Evolutionary conservation across 768 basidiomycete species (phyloP), one percentile per base, ranked within the genome.

Genomic region (Mycena venus): DNA sequence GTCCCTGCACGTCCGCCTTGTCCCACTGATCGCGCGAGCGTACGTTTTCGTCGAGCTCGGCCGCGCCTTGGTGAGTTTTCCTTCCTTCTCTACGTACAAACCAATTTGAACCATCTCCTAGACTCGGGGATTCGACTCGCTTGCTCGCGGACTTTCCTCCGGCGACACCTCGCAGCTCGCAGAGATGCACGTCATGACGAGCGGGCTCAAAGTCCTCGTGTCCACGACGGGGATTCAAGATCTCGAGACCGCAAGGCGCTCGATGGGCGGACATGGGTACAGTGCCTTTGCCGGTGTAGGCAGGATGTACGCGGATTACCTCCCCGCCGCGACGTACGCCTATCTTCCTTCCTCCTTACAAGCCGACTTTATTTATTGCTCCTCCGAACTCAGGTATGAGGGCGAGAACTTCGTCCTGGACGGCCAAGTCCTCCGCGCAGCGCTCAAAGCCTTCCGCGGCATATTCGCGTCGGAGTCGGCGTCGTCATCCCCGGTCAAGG

Each of bases 391-490:
- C 72, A 93, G 92, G 3, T 94, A 90, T 74, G 94, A 95, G 83
- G 94, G 94, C 17, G 94, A 95, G 78, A 95, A 95, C 79, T 95
- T 89, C 73, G 92, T 95, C 7, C 87, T 95, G 14, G 92, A 94
- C 75, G 87, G 90, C 59, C 94, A 95, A 82, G 93, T 94, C 38
- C 90, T 93, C 38, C 90, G 93, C 27, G 90, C 92, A 0, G 92
- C 93, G 3, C 82, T 94, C 32, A 95, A 94, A 76, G 87, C 92
- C 0, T 88, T 88, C 78, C 83, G 81, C 21, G 77, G 72, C 19
- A 78, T 89, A 9, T 81, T 83, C 36, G 75, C 84, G 4, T n/a
- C n/a, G n/a, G n/a, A n/a, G n/a, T n/a, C n/a, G n/a, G n/a, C n/a
- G n/a, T 75, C 82, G 1, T 74, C 77, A 8, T 75, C 79, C 21